Conservation (phyloP, 78 protist species). For the Isochrysis galbana region DNA sequence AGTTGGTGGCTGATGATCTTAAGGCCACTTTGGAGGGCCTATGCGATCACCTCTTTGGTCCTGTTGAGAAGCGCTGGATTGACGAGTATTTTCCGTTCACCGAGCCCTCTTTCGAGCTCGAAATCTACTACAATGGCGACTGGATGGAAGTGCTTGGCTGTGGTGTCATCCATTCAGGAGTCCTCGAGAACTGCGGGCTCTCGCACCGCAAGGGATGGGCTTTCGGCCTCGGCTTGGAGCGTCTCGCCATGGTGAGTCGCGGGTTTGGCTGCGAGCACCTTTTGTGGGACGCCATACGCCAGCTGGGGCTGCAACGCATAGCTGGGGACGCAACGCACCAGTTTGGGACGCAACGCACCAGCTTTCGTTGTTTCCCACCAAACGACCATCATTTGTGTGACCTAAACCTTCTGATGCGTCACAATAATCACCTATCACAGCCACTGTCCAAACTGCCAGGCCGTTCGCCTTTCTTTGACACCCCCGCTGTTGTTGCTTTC, state of each 20-base stretch:
- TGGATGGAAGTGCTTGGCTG: slow-evolving; percentile 89
- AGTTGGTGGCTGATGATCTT: slow-evolving; percentile 37
- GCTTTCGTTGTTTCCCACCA: too few species aligned
- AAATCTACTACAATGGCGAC: slow-evolving; percentile 69
- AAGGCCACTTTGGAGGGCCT: slow-evolving; percentile 45
- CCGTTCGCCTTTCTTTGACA: too few species aligned
- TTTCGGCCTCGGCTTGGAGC: slow-evolving; percentile 66
- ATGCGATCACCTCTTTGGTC: slow-evolving; percentile 23
- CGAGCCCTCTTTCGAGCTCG: slow-evolving; percentile 85
- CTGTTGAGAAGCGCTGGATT: background rate
- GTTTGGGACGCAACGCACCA: too few species aligned
- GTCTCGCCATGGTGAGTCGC: slow-evolving; percentile 94
- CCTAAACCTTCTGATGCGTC: too few species aligned
- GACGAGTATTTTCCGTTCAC: slow-evolving; percentile 87
- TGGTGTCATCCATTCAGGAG: slow-evolving; percentile 77
- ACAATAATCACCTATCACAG: too few species aligned
- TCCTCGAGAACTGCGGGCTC: slow-evolving; percentile 52
- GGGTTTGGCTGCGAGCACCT: too few species aligned
- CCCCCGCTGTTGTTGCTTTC: too few species aligned
- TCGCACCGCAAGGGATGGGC: slow-evolving; percentile 13
- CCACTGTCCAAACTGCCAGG: too few species aligned
- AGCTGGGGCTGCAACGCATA: too few species aligned
- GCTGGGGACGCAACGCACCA: too few species aligned
- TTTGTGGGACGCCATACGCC: too few species aligned
- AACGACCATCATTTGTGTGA: too few species aligned